Evolutionary conservation across 331 rosid species (phyloP).

Genomic region (Arachis monticola): DNA sequence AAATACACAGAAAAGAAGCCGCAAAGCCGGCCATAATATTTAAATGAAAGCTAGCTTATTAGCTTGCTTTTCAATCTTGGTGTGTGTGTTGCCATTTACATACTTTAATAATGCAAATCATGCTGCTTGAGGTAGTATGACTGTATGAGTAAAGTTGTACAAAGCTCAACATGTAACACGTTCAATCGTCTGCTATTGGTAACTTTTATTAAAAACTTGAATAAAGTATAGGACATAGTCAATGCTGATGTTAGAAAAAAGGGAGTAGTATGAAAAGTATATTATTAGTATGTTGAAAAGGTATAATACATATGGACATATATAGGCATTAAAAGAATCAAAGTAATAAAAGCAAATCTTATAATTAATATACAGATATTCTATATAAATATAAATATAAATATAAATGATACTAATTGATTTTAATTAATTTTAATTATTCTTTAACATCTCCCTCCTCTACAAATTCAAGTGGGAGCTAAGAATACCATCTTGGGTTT

Average conservation of each 20-base stretch:
- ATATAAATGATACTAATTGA: too few relatives aligned
- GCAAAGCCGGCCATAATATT: constrained; percentile 19
- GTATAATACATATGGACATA: too few relatives aligned
- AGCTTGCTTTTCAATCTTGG: neutral
- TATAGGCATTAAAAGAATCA: too few relatives aligned
- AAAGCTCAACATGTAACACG: neutral
- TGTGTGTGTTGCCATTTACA: neutral
- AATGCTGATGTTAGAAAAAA: neutral
- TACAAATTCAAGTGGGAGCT: too few relatives aligned
- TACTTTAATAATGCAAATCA: neutral
- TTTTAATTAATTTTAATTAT: too few relatives aligned
- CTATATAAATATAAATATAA: too few relatives aligned
- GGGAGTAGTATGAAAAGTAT: too few relatives aligned
- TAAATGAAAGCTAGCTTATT: neutral
- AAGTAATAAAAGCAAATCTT: too few relatives aligned
- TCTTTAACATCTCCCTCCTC: too few relatives aligned
- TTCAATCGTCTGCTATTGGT: neutral
- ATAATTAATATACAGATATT: too few relatives aligned
- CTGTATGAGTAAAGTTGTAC: neutral
- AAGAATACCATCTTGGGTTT: too few relatives aligned
- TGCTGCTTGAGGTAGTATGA: neutral
- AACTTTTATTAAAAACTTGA: neutral
- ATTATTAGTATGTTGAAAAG: too few relatives aligned
- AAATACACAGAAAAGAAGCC: neutral
- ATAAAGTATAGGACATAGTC: neutral